phyloP scores from a whole-genome alignment of 805 yeast genomes.

The Wickerhamomyces tratensis region DNA sequence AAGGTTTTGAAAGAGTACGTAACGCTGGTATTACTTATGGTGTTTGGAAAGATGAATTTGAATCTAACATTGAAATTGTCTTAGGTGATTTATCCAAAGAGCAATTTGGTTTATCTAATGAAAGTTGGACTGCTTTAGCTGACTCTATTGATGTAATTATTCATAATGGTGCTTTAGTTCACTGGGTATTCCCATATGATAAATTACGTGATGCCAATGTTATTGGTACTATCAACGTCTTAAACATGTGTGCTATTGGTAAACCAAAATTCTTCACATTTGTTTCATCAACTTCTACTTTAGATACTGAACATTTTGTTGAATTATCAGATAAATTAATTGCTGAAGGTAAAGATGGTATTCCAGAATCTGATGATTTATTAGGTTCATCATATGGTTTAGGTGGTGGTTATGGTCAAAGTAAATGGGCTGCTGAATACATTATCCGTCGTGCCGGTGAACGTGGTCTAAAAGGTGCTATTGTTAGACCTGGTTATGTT shows the following conservation, averaged over 20 bases:
- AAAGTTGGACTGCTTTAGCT: conserved; percentile 49
- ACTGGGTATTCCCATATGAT: conserved; percentile 95
- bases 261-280: conserved; percentile 81
- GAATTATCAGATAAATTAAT: conserved; percentile 63
- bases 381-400: conserved; percentile 75
- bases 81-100: conserved; percentile 70
- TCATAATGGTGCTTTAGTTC: conserved; percentile 97
- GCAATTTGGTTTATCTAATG: conserved; percentile 59
- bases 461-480: conserved; percentile 78
- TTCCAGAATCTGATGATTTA: conserved; percentile 77
- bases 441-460: conserved; percentile 82
- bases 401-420: conserved; percentile 93
- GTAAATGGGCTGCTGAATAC: conserved; percentile 96
- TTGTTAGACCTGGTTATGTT: conserved; percentile 93
- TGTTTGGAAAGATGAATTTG: conserved; percentile 43
- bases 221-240: conserved; percentile 72
- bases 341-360: conserved; percentile 57
- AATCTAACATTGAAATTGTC: conserved; percentile 52
- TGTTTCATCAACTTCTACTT: conserved; percentile 91
- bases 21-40: conserved; percentile 79
- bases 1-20: conserved; percentile 70
- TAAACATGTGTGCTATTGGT: conserved; percentile 64
- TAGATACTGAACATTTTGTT: conserved; percentile 78
- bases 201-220: conserved; percentile 92
- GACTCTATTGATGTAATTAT: conserved; percentile 68